Conservation (phyloP, 129 eudicot genomes). For the Kitagawia praeruptora region DNA sequence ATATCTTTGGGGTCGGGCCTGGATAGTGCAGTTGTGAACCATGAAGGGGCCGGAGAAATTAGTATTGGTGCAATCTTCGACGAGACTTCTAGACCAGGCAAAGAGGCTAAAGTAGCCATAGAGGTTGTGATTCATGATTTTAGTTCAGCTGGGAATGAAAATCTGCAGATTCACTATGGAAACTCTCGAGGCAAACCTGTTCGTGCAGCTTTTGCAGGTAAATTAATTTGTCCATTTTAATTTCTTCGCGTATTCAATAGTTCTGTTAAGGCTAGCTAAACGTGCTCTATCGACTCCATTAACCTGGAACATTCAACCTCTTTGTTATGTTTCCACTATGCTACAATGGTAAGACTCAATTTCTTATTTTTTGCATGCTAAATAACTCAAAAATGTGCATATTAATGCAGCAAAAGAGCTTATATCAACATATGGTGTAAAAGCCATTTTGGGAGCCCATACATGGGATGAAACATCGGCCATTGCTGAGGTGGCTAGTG, state of each 20-base stretch:
- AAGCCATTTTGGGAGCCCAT: constrained; percentile 1
- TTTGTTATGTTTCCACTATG: too few relatives aligned
- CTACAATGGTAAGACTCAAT: background rate
- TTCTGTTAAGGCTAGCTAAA: background rate
- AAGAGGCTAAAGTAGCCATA: background rate
- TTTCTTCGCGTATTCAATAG: background rate
- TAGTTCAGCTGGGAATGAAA: background rate
- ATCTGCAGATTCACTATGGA: background rate
- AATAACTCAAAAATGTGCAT: background rate
- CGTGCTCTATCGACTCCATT: too few relatives aligned
- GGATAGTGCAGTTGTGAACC: background rate
- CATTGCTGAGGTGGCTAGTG: background rate
- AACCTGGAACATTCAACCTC: too few relatives aligned
- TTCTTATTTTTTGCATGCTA: background rate
- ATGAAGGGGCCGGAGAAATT: background rate
- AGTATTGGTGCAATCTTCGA: background rate
- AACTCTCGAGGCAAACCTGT: background rate
- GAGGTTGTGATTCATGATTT: background rate
- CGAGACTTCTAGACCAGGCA: background rate
- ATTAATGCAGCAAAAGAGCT: background rate
- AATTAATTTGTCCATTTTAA: background rate
- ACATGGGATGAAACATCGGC: background rate
- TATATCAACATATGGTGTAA: background rate
- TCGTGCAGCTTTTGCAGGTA: background rate
- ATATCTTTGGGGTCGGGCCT: background rate